A percentile compares a stretch with the other conserved stretches of the same genome.
Conservation (phyloP, 768 basidiomycete genomes). For the Amanita inopinata region DNA sequence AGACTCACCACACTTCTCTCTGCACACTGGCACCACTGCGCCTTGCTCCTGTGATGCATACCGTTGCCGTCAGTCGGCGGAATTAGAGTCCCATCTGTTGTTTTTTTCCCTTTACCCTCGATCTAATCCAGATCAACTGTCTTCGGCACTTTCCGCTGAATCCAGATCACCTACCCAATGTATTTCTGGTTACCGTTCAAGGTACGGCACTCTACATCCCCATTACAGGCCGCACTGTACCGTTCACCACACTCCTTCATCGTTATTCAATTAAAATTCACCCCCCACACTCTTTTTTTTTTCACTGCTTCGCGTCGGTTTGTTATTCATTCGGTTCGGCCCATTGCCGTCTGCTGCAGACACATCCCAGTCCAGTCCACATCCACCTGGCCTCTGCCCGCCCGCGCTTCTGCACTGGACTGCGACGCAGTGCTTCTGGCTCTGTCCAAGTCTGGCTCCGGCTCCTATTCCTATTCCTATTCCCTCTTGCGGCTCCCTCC, state of each 20-base stretch:
- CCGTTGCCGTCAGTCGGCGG: slow-evolving; percentile 34
- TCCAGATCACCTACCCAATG: neutral
- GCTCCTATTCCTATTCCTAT: neutral
- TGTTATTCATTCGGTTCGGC: neutral
- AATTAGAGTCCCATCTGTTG: slow-evolving; percentile 30
- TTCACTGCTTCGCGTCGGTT: neutral
- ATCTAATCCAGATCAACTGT: slow-evolving; percentile 8
- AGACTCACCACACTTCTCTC: slow-evolving; percentile 40
- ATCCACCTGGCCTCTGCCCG: too few relatives aligned
- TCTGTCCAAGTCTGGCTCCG: neutral
- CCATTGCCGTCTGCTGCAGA: neutral
- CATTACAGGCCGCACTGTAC: too few relatives aligned
- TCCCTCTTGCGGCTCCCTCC: slow-evolving; percentile 6
- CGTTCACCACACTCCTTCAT: neutral
- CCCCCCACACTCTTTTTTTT: neutral
- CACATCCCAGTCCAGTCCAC: too few relatives aligned
- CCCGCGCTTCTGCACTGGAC: neutral
- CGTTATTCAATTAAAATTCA: neutral
- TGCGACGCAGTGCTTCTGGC: neutral
- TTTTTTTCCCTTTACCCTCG: slow-evolving; percentile 12
- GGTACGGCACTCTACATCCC: neutral
- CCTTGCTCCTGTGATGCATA: slow-evolving; percentile 27
- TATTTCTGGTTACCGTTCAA: slow-evolving; percentile 4
- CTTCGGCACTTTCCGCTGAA: slow-evolving; percentile 8
- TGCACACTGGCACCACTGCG: slow-evolving; percentile 15